Evolutionary conservation across 208 protist species (phyloP), one percentile per base, ranked within the genome.

Genomic region (Leptomonas seymouri): DNA sequence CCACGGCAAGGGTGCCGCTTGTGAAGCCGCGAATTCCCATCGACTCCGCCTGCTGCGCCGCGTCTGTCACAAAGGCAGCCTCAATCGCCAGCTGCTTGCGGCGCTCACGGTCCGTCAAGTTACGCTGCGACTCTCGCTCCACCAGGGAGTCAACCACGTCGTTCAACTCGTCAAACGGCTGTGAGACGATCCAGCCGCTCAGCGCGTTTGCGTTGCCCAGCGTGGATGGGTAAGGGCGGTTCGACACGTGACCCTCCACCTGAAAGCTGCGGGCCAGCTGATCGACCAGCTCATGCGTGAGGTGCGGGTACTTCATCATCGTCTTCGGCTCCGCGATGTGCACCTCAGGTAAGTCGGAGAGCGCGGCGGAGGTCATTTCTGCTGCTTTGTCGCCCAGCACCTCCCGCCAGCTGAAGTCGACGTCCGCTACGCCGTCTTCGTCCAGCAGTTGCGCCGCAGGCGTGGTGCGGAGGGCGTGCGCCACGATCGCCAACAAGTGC

Each of bases 21-120:
- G 84, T 85, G 79, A 95, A 95, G 49, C 83, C 80, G 48, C 81
- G 73, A 41, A 95, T 87, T 63, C 87, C 90, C 90, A 95, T 95
- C 36, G 90, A 93, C 80, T 93, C 78, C n/a, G 90, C 90, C 70
- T 93, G 90, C 66, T 87, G 76, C 67, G 79, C 78, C 15, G 87
- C 87, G 39, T 95, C 87, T 23, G 72, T 80, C 27, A 91, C 83
- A 64, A 91, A 95, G 60, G 82, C 84, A 28, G 85, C 80, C 49
- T 95, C 78, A 20, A 85, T 71, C 54, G 84, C 74, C 63, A 84
- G 77, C 59, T 65, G 25, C n/a, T 71, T 59, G 64, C 80, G 81
- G 20, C 68, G 70, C 56, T 92, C 84, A 30, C 80, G 78, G 28
- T 91, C 86, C 18, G 85, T 93, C 82, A 93, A 80, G 31, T 65